Base-by-base conservation (phyloP, 176 grass and related monocot genomes). In the Oryza punctata region DNA sequence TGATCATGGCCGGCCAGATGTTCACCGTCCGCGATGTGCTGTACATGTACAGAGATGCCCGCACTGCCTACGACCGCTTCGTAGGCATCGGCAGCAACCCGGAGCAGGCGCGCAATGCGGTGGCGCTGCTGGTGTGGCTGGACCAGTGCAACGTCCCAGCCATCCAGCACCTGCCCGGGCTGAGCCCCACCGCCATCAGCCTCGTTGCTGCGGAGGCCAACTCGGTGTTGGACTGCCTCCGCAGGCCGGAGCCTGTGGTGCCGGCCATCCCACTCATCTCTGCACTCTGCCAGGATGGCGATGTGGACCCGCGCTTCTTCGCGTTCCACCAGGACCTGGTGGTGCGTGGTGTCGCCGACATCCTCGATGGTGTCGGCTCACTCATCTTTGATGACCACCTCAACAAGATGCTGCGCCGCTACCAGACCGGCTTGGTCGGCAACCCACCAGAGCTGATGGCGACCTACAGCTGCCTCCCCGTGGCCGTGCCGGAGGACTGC, bases 341-440 rank as follows among this genome's bases (percentile, higher is more conserved):
- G 1, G 85, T 89, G 12, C 49, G 65, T 1, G 88, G 88, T 0
- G 14, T 97, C 3, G 21, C 78, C 0, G 23, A 77, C 0, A 67
- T 89, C 68, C 63, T 97, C 10, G 79, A 92, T 0, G 78, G 86
- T 1, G 54, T 92, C 1, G 84, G 90, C 8, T 15, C 63, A 1
- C 32, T 94, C n/a, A 15, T 97, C 63, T 94, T 97, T 21, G 30
- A 93, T 7, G 86, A 97, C 19, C 15, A 10, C 38, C 30, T 94
- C 46, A 63, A 84, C 6, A n/a, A 18, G 0, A 14, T 76, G 18
- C 44, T 94, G 1, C 25, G 40, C 3, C 73, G 40, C 14, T 73
- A 85, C 19, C 70, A 91, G 76, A 80, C 65, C 0, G 78, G 85
- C 0, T 24, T 69, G 7, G 23, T 71, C 2, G 24, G 37, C 6